Base-by-base conservation (phyloP, 352 stramenopile genomes). In the Blastocystis sp. region DNA sequence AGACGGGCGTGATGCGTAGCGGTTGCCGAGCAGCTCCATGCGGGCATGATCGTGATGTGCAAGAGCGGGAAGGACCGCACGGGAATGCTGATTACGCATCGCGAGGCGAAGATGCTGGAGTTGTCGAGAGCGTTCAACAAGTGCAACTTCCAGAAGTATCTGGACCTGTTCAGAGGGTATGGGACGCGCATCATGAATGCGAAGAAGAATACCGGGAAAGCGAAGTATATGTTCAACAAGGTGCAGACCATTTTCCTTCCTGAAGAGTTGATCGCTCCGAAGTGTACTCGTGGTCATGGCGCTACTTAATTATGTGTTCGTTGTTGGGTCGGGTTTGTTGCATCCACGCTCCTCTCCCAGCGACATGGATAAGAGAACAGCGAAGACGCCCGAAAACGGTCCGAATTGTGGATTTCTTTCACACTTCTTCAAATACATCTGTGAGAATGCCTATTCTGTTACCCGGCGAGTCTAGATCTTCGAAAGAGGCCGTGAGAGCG, bases 171-270 rank as follows among this genome's bases (percentile, higher is more conserved):
- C 55, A 45, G 79, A 29, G 59, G 39, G 31, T 89, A 80, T 77
- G 79, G 79, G n/a, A 80, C 67, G 33, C 63, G 79, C 35, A 77
- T 89, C 35, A 80, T 69, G 67, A 89, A 89, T 21, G 55, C 79
- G 33, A 65, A 80, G 51, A 89, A 89, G 67, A 89, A 89, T 31
- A 89, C 79, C 2, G 79, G 79, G 29, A 89, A 89, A 31, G 79
- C 79, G 35, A 69, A 80, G 41, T 89, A 89, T 31, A 89, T 89
- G 79, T 89, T 89, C 60, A 89, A 89, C 29, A 16, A 45, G 35
- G 26, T 89, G 21, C 79, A 89, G 67, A 62, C 62, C 39, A 89
- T 37, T 0, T 89, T 80, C 50, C 50, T 89, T n/a, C 79, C 79
- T 6, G 33, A 89, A 13, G 29, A 65, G 33, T 62, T 89, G 24